Evolutionary conservation across 2,329 filamentous ascomycete species (phyloP).

Genomic region (Lomentospora prolificans): DNA sequence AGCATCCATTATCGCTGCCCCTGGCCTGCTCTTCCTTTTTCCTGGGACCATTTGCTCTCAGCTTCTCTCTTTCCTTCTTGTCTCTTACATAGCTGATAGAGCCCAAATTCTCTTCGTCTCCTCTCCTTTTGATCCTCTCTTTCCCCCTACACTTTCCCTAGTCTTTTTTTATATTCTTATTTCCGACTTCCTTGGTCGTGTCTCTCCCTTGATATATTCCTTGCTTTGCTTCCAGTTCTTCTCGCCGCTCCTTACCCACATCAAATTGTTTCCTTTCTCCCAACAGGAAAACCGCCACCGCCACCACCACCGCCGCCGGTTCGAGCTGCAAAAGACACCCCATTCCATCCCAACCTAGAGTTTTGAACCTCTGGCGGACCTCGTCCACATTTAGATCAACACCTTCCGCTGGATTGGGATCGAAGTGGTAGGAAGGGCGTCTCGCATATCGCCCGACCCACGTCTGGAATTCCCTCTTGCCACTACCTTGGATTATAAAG

Average conservation of each 20-base stretch:
- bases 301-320: conserved; percentile 3
- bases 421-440: not conserved
- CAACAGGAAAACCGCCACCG: conserved; percentile 3
- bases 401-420: not conserved
- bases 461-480: not conserved
- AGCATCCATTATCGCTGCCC: not conserved
- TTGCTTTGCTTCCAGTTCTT: not conserved
- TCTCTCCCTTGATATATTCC: conserved; percentile 7
- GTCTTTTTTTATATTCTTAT: not conserved
- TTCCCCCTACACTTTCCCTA: conserved; percentile 2
- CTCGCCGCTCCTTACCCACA: conserved; percentile 2
- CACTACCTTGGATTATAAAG: conserved; percentile 1
- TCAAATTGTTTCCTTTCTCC: not conserved
- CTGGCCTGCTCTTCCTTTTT: not conserved
- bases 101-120: conserved; percentile 10
- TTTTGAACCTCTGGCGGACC: conserved; percentile 7
- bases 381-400: conserved; percentile 1
- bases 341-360: conserved; percentile 3
- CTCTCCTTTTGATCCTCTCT: conserved; percentile 9
- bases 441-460: not conserved
- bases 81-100: conserved; percentile 9
- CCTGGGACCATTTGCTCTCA: conserved; percentile 3
- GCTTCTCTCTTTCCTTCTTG: conserved; percentile 9
- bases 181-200: not conserved
- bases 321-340: not conserved